Base-by-base conservation (phyloP, 805 yeast genomes). In the Pichia heedii region DNA sequence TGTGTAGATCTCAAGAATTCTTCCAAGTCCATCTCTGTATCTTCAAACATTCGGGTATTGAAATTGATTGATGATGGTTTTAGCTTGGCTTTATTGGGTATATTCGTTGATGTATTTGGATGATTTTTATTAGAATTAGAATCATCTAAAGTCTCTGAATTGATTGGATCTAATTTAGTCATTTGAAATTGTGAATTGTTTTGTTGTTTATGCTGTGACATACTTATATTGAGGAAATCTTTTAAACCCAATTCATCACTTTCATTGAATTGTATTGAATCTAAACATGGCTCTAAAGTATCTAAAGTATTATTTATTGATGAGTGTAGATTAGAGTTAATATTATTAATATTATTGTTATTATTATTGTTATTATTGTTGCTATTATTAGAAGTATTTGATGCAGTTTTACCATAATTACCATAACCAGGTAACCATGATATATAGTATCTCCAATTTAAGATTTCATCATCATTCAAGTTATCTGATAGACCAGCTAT, bases 381-480 rank as follows among this genome's bases (percentile, higher is more conserved):
- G 27, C 36, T 15, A 37, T 37, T 22, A 33, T 38, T 18, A 22
- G 12, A 10, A 18, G 13, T n/a, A 18, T 15, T 12, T 5, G 41
- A 38, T n/a, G 32, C 12, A 13, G 13, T 12, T 2, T 29, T 29
- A 29, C 32, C 32, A 27, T 48, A 44, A 32, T 26, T 33, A n/a
- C 43, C 24, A 41, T 50, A 60, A 18, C 62, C 60, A n/a, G 65
- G 65, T 20, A 60, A 40, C 37, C 54, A 59, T 2, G 57, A 51
- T 15, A 57, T 16, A 10, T 36, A 33, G n/a, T 40, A 36, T 39
- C 65, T 52, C 54, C 58, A 50, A 10, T 18, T 20, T 1, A 54
- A 45, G 39, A 20, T 16, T 18, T 30, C 34, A 27, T 36, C 32
- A 29, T 29, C 18, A 15, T 27, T 27, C 4, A 4, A 6, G 13